phyloP scores from a whole-genome alignment of 2,329 filamentous ascomycete species.

The Aspergillus ochraceoroseus region DNA sequence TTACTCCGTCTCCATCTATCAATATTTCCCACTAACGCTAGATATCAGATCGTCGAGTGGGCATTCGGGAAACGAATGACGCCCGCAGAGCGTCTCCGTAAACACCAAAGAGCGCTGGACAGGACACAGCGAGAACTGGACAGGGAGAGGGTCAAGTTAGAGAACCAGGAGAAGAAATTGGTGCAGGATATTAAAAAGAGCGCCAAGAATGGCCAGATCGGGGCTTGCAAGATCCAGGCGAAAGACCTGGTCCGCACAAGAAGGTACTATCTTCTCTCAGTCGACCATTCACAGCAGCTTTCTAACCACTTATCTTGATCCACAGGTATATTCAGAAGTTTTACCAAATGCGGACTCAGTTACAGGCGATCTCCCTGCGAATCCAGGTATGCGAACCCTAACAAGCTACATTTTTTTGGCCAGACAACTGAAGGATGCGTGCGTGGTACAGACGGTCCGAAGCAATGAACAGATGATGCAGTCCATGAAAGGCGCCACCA shows the following conservation, averaged over 20 bases:
- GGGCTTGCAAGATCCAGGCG: slow-evolving; percentile 96
- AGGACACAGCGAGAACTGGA: slow-evolving; percentile 96
- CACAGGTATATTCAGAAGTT: slow-evolving; percentile 91
- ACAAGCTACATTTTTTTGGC: too few species aligned
- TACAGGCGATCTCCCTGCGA: slow-evolving; percentile 90
- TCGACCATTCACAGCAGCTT: neutral
- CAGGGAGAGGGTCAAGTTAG: slow-evolving; percentile 87
- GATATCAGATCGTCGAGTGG: slow-evolving; percentile 84
- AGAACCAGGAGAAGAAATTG: slow-evolving; percentile 98
- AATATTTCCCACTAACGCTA: slow-evolving; percentile 6
- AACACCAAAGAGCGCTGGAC: slow-evolving; percentile 91
- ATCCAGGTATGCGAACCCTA: slow-evolving; percentile 89
- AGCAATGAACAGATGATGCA: slow-evolving; percentile 99
- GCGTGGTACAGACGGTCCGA: slow-evolving; percentile 68
- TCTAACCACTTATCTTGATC: slow-evolving; percentile 4
- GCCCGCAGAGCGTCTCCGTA: slow-evolving; percentile 61
- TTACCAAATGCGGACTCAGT: slow-evolving; percentile 93
- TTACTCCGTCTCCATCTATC: neutral
- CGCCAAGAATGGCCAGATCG: slow-evolving; percentile 96
- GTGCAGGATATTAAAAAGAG: slow-evolving; percentile 96
- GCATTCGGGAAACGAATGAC: slow-evolving; percentile 99
- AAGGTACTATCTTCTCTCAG: too few species aligned
- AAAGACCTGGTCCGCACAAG: slow-evolving; percentile 93
- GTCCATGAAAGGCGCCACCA: slow-evolving; percentile 96
- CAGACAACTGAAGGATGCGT: too few species aligned